Percentiles rank a stretch among this genome's conserved stretches.
Evolutionary conservation across 805 yeast species (phyloP).

Genomic region (Candida rishiriensis): DNA sequence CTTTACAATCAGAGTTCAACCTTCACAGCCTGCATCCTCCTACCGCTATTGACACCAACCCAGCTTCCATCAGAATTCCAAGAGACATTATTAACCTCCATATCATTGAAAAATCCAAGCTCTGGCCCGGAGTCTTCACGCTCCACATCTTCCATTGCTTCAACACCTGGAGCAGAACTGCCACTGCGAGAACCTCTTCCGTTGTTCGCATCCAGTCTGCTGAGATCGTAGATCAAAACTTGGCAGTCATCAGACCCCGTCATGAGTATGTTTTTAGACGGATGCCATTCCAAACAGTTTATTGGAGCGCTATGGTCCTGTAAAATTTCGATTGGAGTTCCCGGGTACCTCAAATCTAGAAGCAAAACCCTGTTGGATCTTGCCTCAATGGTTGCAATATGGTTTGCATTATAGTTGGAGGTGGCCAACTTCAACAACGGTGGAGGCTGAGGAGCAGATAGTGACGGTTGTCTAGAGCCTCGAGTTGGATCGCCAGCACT

Average conservation of each 20-base stretch:
- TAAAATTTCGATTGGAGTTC: conserved; percentile 67
- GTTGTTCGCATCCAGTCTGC: conserved; percentile 16
- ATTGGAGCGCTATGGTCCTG: conserved; percentile 65
- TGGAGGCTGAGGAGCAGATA: conserved; percentile 28
- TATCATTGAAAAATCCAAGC: conserved; percentile 52
- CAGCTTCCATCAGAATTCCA: conserved; percentile 76
- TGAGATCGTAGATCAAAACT: conserved; percentile 64
- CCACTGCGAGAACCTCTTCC: background rate
- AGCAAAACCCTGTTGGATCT: conserved; percentile 62
- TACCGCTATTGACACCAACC: conserved; percentile 73
- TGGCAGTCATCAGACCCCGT: conserved; percentile 74
- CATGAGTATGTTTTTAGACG: conserved; percentile 55
- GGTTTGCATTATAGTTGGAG: conserved; percentile 74
- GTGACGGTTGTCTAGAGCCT: background rate
- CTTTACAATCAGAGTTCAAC: conserved; percentile 1
- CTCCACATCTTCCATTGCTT: background rate
- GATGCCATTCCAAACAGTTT: conserved; percentile 83
- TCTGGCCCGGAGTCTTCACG: conserved; percentile 21
- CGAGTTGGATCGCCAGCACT: background rate
- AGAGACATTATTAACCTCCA: conserved; percentile 72
- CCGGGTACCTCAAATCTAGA: conserved; percentile 85
- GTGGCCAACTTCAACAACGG: conserved; percentile 77
- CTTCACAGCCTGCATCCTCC: conserved; percentile 62
- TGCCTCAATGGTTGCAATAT: conserved; percentile 77
- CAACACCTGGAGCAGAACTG: background rate